A percentile compares a stretch with the other conserved stretches of the same genome.
Conservation (phyloP, 1,284 basidiomycete species). For the Ceratobasidium sp. region DNA sequence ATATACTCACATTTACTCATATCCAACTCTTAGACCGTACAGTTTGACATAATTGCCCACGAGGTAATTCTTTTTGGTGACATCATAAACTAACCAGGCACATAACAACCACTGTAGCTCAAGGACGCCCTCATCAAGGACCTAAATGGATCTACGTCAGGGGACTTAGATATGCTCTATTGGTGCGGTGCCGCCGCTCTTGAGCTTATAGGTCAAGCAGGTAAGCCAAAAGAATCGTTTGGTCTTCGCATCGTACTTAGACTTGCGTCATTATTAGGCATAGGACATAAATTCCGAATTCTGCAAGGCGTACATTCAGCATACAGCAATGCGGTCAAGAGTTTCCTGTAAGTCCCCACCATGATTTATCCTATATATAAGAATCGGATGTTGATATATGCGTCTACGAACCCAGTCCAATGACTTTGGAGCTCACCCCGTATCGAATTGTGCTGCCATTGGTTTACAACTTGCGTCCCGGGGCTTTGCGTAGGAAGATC, state of each 20-base stretch:
- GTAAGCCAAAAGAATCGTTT: not conserved
- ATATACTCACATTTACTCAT: too few relatives aligned
- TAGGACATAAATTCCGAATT: conserved; percentile 14
- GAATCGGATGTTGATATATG: too few relatives aligned
- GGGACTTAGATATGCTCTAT: conserved; percentile 1
- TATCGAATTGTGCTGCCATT: not conserved
- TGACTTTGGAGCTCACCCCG: not conserved
- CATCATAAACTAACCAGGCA: too few relatives aligned
- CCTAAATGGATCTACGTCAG: not conserved
- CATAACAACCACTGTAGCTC: not conserved
- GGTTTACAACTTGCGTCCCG: not conserved
- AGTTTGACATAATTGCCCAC: not conserved
- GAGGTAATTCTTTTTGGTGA: not conserved
- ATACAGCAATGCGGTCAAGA: conserved; percentile 20
- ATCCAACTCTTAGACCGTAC: not conserved
- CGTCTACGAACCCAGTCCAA: too few relatives aligned
- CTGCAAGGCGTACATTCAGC: conserved; percentile 9
- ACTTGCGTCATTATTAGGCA: not conserved
- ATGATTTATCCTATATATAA: too few relatives aligned
- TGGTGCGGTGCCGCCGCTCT: conserved; percentile 30
- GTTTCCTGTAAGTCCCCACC: not conserved
- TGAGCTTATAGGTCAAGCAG: conserved; percentile 30
- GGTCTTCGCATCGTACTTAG: not conserved
- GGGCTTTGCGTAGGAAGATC: conserved; percentile 2
- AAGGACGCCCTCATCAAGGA: not conserved